A percentile compares a stretch with the other conserved stretches of the same genome.
phyloP scores from a whole-genome alignment of 352 stramenopile genomes.

The Phytopythium mirpurense region DNA sequence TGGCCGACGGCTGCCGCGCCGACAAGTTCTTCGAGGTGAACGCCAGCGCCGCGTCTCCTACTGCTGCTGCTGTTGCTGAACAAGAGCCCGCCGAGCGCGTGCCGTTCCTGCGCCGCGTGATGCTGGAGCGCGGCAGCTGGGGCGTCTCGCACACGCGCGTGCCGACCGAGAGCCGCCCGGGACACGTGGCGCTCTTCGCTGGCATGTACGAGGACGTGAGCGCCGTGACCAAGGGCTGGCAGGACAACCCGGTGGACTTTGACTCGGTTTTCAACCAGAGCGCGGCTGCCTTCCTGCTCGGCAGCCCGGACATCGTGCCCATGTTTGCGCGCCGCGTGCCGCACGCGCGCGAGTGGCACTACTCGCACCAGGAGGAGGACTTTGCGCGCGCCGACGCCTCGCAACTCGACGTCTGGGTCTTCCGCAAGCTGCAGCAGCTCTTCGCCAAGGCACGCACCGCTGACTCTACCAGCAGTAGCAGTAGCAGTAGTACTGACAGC shows the following conservation, averaged over 20 bases:
- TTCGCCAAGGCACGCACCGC: slow-evolving; percentile 14
- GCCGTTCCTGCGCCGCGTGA: slow-evolving; percentile 58
- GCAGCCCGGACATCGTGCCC: slow-evolving; percentile 81
- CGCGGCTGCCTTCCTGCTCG: slow-evolving; percentile 55
- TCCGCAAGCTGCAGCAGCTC: slow-evolving; percentile 40
- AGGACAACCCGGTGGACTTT: slow-evolving; percentile 85
- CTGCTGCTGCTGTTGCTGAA: no score
- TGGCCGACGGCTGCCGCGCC: slow-evolving; percentile 78
- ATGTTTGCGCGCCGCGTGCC: slow-evolving; percentile 80
- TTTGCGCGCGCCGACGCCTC: slow-evolving; percentile 72
- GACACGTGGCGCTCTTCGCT: slow-evolving; percentile 81
- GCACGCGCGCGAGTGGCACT: slow-evolving; percentile 61
- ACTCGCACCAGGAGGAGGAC: slow-evolving; percentile 76
- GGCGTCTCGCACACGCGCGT: slow-evolving; percentile 86
- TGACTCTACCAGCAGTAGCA: no score
- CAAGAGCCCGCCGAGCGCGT: slow-evolving; percentile 34
- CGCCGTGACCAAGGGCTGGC: slow-evolving; percentile 84
- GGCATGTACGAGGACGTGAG: slow-evolving; percentile 88
- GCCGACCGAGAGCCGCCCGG: slow-evolving; percentile 78
- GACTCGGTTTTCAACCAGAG: slow-evolving; percentile 87
- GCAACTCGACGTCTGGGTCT: slow-evolving; percentile 76
- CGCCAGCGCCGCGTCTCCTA: neutral
- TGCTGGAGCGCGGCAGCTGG: slow-evolving; percentile 52
- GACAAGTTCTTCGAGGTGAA: slow-evolving; percentile 82
- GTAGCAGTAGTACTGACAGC: no score